phyloP scores from a whole-genome alignment of 768 basidiomycete genomes.

The Brasilioporus rufonigricans region DNA sequence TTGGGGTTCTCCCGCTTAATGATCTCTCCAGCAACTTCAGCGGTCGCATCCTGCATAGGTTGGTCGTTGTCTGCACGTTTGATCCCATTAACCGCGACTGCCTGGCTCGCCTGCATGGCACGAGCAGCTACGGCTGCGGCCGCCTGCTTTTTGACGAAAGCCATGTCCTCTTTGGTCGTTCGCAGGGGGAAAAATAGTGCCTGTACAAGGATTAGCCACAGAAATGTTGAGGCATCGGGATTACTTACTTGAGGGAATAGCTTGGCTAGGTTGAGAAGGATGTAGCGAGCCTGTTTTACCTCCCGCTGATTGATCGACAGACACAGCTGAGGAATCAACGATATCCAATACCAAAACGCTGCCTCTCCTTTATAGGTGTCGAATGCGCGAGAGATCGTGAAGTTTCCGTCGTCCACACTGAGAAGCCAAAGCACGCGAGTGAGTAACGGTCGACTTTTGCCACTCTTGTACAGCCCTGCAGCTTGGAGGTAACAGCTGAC shows the following conservation, averaged over 20 bases:
- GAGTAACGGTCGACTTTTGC: conserved; percentile 88
- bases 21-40: conserved; percentile 28
- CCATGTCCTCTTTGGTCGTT: conserved; percentile 75
- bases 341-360: conserved; percentile 99
- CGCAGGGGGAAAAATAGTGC: conserved; percentile 94
- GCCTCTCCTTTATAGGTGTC: conserved; percentile 96
- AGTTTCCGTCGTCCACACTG: conserved; percentile 78
- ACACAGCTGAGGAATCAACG: conserved; percentile 91
- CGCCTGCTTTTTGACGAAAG: conserved; percentile 42
- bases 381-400: conserved; percentile 76
- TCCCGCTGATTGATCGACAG: conserved; percentile 88
- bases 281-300: conserved; percentile 86
- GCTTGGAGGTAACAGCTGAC: conserved; percentile 98
- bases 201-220: conserved; percentile 40
- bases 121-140: conserved; percentile 35
- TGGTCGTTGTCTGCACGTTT: conserved; percentile 33
- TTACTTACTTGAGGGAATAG: conserved; percentile 82
- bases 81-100: conserved; percentile 19
- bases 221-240: neutral
- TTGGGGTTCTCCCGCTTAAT: conserved; percentile 20
- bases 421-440: conserved; percentile 95
- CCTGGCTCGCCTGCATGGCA: conserved; percentile 35
- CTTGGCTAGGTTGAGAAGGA: conserved; percentile 88
- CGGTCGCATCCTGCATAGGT: conserved; percentile 27
- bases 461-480: conserved; percentile 90